Percentiles rank a stretch among this genome's conserved stretches.
phyloP scores from a whole-genome alignment of 257 asterid genomes.

The Primulina tabacum region DNA sequence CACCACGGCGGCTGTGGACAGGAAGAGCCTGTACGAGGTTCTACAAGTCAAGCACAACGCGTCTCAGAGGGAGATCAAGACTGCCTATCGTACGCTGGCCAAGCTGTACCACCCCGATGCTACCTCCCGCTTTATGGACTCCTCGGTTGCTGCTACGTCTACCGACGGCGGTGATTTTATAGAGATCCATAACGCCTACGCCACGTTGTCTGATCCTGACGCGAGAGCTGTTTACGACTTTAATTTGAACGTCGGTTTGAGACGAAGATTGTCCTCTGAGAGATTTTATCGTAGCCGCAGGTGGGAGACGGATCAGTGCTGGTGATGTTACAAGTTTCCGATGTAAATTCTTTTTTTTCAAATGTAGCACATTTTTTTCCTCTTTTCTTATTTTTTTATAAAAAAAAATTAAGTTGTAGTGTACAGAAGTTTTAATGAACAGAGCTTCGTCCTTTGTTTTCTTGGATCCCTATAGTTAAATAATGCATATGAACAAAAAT shows the following conservation, averaged over 20 bases:
- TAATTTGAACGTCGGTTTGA: conserved; percentile 32
- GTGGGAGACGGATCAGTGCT: conserved; percentile 98
- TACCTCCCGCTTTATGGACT: conserved; percentile 40
- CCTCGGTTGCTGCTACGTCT: conserved; percentile 32
- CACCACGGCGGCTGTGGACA: conserved; percentile 23
- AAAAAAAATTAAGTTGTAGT: no score
- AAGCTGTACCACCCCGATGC: conserved; percentile 87
- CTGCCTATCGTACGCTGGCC: conserved; percentile 83
- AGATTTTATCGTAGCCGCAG: conserved; percentile 60
- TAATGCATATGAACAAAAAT: no score
- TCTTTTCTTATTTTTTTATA: no score
- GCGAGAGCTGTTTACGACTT: conserved; percentile 65
- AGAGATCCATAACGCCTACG: conserved; percentile 73
- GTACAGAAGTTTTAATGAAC: no score
- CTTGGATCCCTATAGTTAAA: no score
- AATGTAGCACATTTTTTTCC: no score
- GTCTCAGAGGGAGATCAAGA: conserved; percentile 66
- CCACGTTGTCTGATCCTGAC: conserved; percentile 75
- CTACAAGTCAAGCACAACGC: conserved; percentile 64
- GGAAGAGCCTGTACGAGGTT: conserved; percentile 60
- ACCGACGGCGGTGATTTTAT: conserved; percentile 59
- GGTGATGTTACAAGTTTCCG: conserved; percentile 43
- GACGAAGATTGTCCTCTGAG: conserved; percentile 22
- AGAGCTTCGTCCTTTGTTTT: no score
- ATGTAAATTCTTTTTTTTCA: background rate